Conservation (phyloP, 2,329 filamentous ascomycete species). For the Alternaria ethzedia region DNA sequence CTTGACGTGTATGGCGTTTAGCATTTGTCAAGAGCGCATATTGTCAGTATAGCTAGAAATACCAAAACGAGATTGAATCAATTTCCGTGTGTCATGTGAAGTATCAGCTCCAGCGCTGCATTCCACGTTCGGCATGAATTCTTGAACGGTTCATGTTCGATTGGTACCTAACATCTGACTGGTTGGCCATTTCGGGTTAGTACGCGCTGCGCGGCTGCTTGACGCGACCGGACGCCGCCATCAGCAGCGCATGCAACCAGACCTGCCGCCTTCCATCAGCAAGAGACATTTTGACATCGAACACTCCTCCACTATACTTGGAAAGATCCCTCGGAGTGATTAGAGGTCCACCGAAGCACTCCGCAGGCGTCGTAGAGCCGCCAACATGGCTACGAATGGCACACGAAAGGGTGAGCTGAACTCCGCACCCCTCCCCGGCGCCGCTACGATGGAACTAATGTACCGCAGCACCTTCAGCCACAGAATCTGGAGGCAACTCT, state of each 20-base stretch:
- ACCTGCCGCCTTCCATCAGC: slow-evolving; percentile 28
- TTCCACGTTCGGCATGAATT: not conserved
- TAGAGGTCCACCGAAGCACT: slow-evolving; percentile 25
- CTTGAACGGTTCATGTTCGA: not conserved
- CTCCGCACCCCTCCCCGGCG: slow-evolving; percentile 20
- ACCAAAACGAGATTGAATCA: not conserved
- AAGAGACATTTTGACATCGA: slow-evolving; percentile 8
- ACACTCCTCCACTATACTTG: slow-evolving; percentile 3
- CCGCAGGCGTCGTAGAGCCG: slow-evolving; percentile 43
- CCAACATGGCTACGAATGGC: slow-evolving; percentile 45
- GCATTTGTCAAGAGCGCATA: not conserved
- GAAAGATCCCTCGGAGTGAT: not conserved
- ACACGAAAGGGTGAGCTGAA: slow-evolving; percentile 46
- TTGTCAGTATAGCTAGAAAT: not conserved
- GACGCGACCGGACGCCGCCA: slow-evolving; percentile 10
- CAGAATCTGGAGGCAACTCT: slow-evolving; percentile 15
- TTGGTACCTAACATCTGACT: not conserved
- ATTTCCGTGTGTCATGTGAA: not conserved
- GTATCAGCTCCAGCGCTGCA: not conserved
- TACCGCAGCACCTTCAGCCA: slow-evolving; percentile 32
- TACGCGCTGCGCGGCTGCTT: slow-evolving; percentile 13
- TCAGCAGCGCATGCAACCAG: slow-evolving; percentile 9
- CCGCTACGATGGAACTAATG: slow-evolving; percentile 23
- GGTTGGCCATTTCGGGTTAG: slow-evolving; percentile 12
- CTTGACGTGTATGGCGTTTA: not conserved